Base-by-base conservation (phyloP, 2,329 filamentous ascomycete species). In the Penicillium sp. region DNA sequence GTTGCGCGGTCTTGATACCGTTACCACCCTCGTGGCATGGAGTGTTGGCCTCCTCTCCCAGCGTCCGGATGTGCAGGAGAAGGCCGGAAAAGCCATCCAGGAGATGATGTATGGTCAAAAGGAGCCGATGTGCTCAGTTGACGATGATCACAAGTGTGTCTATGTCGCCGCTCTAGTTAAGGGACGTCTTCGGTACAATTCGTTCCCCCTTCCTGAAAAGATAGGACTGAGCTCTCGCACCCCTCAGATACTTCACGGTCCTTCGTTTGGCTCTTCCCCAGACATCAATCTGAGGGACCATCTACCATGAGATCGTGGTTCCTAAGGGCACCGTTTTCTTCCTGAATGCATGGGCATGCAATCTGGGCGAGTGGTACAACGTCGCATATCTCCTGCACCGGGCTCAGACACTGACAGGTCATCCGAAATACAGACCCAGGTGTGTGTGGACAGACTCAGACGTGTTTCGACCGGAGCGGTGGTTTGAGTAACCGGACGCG, bases 291-390 rank as follows among this genome's bases (percentile, higher is more conserved):
- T 77, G 75, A 47, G 79, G 82, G 36, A 68, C 84, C 2, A 63
- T 67, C 0, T 83, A 83, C 42, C 62, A 80, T 7, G 78, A 75
- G 13, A 71, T 73, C 20, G 57, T 72, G 4, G 81, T 84, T 27
- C 80, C 81, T 1, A 75, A 76, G 30, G 80, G 79, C 0, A 82
- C 79, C 1, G 76, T 82, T 0, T 72, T 83, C 23, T 84, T 83
- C 58, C 63, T 84, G 17, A 85, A 84, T 42, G 77, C 79, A 0
- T 84, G 80, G 80, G 80, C 80, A 2, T 84, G 81, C 53, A 84
- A 84, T 46, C 82, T 81, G 77, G 79, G 78, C 79, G 64, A 55
- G 70, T 60, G 9, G 8, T 27, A 13, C n/a, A 38, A 23, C 10
- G 6, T 7, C 2, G 2, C 2, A 15, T 11, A 33, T 18, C 5